Conservation (phyloP, 169 alveolate species). For the Amoebophrya sp. region DNA sequence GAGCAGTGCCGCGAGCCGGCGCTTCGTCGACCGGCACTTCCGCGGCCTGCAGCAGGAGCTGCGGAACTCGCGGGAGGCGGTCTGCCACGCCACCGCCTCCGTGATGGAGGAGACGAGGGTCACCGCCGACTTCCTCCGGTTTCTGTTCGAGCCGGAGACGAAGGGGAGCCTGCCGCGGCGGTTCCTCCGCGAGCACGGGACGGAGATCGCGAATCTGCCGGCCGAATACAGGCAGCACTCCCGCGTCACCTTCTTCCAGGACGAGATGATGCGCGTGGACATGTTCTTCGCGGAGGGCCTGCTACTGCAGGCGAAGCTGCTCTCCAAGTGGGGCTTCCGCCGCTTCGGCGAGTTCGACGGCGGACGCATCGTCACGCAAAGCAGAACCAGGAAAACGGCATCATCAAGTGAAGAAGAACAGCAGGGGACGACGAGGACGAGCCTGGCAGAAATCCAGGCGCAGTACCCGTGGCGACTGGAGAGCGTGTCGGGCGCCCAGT, state of each 20-base stretch:
- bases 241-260: too few species aligned
- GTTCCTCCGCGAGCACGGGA: neutral
- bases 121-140: neutral
- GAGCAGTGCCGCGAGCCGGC: too few species aligned
- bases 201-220: neutral
- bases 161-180: neutral
- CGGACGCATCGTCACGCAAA: neutral
- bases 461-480: neutral
- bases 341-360: neutral
- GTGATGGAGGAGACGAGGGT: neutral
- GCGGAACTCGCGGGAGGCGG: neutral
- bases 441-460: too few species aligned
- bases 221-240: neutral
- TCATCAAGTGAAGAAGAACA: too few species aligned
- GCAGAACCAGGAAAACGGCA: too few species aligned
- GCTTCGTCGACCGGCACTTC: too few species aligned
- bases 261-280: too few species aligned
- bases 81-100: neutral
- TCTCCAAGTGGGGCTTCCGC: neutral
- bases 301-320: too few species aligned
- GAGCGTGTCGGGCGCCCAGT: neutral
- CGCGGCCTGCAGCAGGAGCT: neutral
- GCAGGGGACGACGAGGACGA: too few species aligned
- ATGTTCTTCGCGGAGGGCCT: too few species aligned
- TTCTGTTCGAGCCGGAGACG: neutral